Percentiles rank a stretch among this genome's conserved stretches.
Conservation (phyloP, 2,329 filamentous ascomycete species). For the Colletotrichum trifolii region DNA sequence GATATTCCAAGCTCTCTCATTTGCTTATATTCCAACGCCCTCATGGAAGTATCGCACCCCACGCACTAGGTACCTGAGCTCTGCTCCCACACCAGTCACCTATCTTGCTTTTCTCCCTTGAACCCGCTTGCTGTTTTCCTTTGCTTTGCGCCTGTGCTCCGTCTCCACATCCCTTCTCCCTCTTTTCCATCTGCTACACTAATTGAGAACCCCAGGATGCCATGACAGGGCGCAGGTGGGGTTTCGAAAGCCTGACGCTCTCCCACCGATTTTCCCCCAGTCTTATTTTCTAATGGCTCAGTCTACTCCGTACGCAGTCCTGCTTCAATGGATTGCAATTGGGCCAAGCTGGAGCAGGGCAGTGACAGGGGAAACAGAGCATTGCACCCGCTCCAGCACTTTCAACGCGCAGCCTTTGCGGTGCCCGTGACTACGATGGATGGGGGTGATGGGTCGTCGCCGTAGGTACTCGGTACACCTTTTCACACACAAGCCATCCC, state of each 20-base stretch:
- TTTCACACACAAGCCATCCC: no score
- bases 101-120: background rate
- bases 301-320: background rate
- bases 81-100: background rate
- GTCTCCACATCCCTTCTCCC: slow-evolving; percentile 10
- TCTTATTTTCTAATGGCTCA: slow-evolving; percentile 1
- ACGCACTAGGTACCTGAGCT: no score
- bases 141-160: background rate
- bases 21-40: no score
- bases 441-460: background rate
- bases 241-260: slow-evolving; percentile 15
- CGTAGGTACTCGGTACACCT: no score
- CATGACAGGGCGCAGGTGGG: slow-evolving; percentile 10
- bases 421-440: slow-evolving; percentile 8
- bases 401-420: background rate
- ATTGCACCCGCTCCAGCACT: no score
- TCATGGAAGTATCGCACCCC: no score
- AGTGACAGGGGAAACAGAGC: no score
- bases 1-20: no score
- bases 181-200: slow-evolving; percentile 23
- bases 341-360: background rate
- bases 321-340: background rate
- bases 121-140: background rate
- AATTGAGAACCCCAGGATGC: slow-evolving; percentile 25
- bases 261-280: background rate